Base-by-base conservation (phyloP, 768 basidiomycete genomes). In the Serendipita sp. region DNA sequence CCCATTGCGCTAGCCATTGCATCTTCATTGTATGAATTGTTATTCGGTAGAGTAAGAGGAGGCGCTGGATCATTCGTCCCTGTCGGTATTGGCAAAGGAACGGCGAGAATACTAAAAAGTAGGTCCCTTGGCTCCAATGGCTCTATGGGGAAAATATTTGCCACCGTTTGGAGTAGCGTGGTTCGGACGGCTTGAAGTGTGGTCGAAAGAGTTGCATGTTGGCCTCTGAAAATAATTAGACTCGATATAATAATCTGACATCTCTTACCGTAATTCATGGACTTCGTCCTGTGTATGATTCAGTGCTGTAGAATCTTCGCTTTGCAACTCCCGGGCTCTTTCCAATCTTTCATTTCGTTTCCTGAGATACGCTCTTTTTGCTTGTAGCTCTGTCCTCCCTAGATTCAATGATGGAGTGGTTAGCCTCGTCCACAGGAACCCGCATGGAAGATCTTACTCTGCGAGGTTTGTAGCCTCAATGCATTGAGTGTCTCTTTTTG, bases 41-140 rank as follows among this genome's bases (percentile, higher is more conserved):
- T 79, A n/a, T 79, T 74, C 38, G 82, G 74, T 46, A 93, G 72
- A 2, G 80, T 77, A 44, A 91, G 76, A 0, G 94, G 91, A 15
- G 94, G 94, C 0, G 88, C 89, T 51, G 92, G 90, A 68, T 93
- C 88, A 63, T 83, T 82, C 3, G 81, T 68, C 35, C 80, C 77
- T 28, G 85, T 69, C 15, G 91, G 91, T 67, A 97, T 93, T 1
- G 96, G 94, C 8, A 99, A 79, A n/a, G 96, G 89, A 52, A 91
- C 84, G 60, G 81, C 79, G 60, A 93, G 77, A 72, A 99, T 90
- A 11, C 88, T 84, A 73, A 88, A 99, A 34, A 96, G 81, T n/a
- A 98, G 78, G 69, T 91, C 86, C 3, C 89, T 83, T 11, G 92
- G 79, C 10, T 88, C 87, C 54, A 85, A 79, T 16, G 95, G 84